Percentiles rank a stretch among this genome's conserved stretches.
These are phyloP conservation scores for Boletus sp. DNA, from an alignment of 1,284 basidiomycete genomes.

Conservation along the genomic window DNA sequence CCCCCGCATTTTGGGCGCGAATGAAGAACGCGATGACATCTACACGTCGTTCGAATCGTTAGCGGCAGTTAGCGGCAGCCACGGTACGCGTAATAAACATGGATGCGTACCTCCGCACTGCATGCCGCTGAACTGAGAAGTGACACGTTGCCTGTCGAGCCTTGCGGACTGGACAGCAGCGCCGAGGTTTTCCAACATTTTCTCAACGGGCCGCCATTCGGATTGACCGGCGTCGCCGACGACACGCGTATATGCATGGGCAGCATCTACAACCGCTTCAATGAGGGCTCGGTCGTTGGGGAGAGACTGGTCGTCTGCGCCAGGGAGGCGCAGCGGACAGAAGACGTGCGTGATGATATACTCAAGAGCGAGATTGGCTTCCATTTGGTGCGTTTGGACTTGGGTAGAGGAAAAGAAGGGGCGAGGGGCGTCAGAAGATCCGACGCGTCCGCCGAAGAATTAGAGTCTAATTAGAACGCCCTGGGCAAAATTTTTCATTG, in stretches of 20 bases:
- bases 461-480: not conserved
- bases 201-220: conserved; percentile 5
- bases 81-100: not conserved
- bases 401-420: not conserved
- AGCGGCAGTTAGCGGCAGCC: too few relatives aligned
- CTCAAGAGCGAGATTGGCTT: not conserved
- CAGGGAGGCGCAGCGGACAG: conserved; percentile 20
- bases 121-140: conserved; percentile 13
- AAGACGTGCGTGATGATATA: conserved; percentile 24
- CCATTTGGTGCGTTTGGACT: not conserved
- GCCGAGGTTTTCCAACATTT: conserved; percentile 12
- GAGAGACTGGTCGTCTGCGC: conserved; percentile 14
- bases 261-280: not conserved
- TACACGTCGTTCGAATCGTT: not conserved
- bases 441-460: not conserved
- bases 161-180: not conserved
- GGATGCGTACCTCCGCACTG: conserved; percentile 12
- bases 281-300: conserved; percentile 13
- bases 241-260: conserved; percentile 1
- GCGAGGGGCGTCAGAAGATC: too few relatives aligned
- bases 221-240: not conserved
- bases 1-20: conserved; percentile 33
- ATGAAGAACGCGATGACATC: conserved; percentile 28
- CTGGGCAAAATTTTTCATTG: too few relatives aligned
- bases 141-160: not conserved